A percentile compares a stretch with the other conserved stretches of the same genome.
Evolutionary conservation across 768 basidiomycete species (phyloP).

Genomic region (Termitomyces sp.): DNA sequence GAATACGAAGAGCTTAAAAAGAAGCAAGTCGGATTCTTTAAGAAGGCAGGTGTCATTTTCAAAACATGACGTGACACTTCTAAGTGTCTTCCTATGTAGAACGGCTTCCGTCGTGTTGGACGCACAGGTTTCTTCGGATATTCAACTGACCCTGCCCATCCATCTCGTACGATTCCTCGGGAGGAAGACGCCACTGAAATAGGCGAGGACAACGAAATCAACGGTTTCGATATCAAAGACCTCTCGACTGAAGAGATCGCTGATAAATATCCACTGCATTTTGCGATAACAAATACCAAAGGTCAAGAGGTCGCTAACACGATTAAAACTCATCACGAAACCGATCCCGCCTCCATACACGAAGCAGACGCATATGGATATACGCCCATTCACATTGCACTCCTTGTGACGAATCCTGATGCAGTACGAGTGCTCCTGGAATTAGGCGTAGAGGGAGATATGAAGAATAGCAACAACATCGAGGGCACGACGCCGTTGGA

Average conservation of each 20-base stretch:
- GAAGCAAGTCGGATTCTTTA: not conserved
- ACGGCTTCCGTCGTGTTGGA: conserved; percentile 10
- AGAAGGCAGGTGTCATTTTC: conserved; percentile 1
- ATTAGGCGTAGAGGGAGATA: conserved; percentile 2
- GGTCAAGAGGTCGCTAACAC: not conserved
- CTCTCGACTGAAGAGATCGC: not conserved
- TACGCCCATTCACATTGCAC: not conserved
- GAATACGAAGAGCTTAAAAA: conserved; percentile 3
- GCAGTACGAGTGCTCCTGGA: not conserved
- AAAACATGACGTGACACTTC: not conserved
- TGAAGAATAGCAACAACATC: conserved; percentile 1
- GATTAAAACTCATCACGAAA: not conserved
- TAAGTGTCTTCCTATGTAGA: not conserved
- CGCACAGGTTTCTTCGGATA: conserved; percentile 9
- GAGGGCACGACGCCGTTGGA: conserved; percentile 4
- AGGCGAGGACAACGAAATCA: not conserved
- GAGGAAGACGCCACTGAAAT: conserved; percentile 1
- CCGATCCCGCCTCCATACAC: not conserved
- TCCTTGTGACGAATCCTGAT: not conserved
- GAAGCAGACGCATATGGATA: not conserved
- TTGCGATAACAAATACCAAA: not conserved
- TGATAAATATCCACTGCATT: conserved; percentile 1
- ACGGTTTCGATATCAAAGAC: not conserved
- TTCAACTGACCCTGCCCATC: conserved; percentile 4
- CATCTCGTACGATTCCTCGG: conserved; percentile 1